Evolutionary conservation across 2,329 filamentous ascomycete genomes (phyloP).

Genomic region (Venturia effusa): DNA sequence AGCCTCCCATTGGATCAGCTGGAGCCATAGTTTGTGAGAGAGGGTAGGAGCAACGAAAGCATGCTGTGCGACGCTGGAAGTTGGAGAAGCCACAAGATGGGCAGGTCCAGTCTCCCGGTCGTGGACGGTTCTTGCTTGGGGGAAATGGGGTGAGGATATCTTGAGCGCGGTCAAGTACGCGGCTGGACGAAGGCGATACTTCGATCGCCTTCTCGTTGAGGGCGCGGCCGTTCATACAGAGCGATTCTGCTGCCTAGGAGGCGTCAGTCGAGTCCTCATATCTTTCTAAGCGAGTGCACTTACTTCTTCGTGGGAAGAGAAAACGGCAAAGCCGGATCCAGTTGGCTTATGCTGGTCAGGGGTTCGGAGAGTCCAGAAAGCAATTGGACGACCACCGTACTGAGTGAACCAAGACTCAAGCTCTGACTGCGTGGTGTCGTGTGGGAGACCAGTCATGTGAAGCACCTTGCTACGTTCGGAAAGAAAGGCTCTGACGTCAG

Average conservation of each 20-base stretch:
- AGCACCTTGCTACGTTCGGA: slow-evolving; percentile 96
- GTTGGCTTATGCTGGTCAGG: slow-evolving; percentile 99
- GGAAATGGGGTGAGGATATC: slow-evolving; percentile 97
- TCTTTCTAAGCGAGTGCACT: slow-evolving; percentile 24
- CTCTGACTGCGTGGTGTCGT: slow-evolving; percentile 97
- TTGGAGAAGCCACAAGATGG: slow-evolving; percentile 98
- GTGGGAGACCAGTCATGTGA: slow-evolving; percentile 92
- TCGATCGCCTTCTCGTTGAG: slow-evolving; percentile 99
- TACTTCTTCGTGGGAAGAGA: slow-evolving; percentile 98
- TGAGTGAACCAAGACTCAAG: slow-evolving; percentile 99
- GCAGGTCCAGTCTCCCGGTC: slow-evolving; percentile 97
- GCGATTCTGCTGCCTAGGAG: slow-evolving; percentile 77
- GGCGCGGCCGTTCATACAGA: slow-evolving; percentile 98
- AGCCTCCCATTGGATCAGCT: slow-evolving; percentile 59
- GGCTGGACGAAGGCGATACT: slow-evolving; percentile 93
- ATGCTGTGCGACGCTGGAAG: slow-evolving; percentile 96
- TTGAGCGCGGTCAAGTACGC: slow-evolving; percentile 87
- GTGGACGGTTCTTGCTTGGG: slow-evolving; percentile 94
- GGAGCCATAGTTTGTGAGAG: slow-evolving; percentile 58
- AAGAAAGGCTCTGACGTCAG: slow-evolving; percentile 91
- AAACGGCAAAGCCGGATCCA: slow-evolving; percentile 93
- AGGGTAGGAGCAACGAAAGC: slow-evolving; percentile 97
- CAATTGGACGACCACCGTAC: slow-evolving; percentile 93
- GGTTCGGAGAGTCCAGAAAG: slow-evolving; percentile 96
- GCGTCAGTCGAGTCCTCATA: background rate